Conservation (phyloP, 441 rosid species). For the Gossypium davidsonii region DNA sequence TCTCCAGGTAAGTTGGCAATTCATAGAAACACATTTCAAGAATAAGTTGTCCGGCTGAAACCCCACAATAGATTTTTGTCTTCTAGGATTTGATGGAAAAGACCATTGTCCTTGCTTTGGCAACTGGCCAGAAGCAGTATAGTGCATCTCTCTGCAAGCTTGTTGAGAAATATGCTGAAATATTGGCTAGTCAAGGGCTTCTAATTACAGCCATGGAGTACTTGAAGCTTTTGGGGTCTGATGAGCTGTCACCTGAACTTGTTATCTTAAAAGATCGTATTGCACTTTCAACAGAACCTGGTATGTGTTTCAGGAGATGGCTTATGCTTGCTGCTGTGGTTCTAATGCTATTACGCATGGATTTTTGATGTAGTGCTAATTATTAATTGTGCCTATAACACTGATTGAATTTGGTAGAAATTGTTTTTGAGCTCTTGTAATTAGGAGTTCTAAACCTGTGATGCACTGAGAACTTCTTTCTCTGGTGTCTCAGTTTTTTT, state of each 20-base stretch:
- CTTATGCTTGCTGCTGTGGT: not conserved
- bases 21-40: not conserved
- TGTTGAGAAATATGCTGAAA: constrained; percentile 97
- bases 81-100: constrained; percentile 97
- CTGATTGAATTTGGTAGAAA: not conserved
- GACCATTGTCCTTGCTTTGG: constrained; percentile 95
- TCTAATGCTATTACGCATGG: not conserved
- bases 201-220: constrained; percentile 58
- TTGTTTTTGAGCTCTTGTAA: not conserved
- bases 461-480: not conserved
- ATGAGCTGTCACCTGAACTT: constrained; percentile 86
- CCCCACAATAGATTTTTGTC: constrained; percentile 17
- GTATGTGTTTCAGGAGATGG: constrained; percentile 23
- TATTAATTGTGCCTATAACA: not conserved
- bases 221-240: constrained; percentile 21
- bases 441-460: no score
- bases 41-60: not conserved
- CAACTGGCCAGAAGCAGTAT: constrained; percentile 86
- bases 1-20: constrained; percentile 17
- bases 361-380: not conserved
- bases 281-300: constrained; percentile 58
- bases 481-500: not conserved
- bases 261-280: constrained; percentile 80
- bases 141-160: constrained; percentile 95
- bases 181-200: constrained; percentile 97